phyloP scores from a whole-genome alignment of 805 yeast genomes.

The Yarrowia osloensis region DNA sequence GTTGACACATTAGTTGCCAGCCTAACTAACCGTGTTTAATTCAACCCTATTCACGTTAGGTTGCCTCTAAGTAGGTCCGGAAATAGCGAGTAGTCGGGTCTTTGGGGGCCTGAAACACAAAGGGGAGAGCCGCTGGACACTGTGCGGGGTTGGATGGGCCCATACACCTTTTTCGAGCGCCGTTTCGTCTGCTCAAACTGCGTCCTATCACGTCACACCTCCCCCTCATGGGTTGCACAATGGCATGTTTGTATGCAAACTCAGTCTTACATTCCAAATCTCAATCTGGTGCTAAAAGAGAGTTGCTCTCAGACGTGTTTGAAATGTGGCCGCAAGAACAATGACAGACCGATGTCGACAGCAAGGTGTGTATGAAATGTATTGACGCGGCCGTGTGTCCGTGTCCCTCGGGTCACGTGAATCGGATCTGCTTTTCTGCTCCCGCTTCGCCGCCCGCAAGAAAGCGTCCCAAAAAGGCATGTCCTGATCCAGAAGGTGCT shows the following conservation, averaged over 20 bases:
- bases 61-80: neutral
- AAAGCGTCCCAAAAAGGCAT: neutral
- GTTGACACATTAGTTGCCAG: neutral
- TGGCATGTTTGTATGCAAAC: neutral
- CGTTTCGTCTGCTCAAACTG: too few species aligned
- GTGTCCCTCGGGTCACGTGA: neutral
- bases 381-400: too few species aligned
- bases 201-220: too few species aligned
- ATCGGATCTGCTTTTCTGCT: too few species aligned
- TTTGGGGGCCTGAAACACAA: neutral
- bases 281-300: neutral
- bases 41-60: neutral
- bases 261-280: neutral
- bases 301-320: neutral
- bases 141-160: too few species aligned
- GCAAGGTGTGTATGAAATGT: too few species aligned
- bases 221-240: neutral
- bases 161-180: too few species aligned
- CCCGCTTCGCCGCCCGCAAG: too few species aligned
- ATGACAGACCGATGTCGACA: too few species aligned
- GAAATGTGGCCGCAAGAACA: neutral
- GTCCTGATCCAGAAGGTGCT: neutral
- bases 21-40: constrained; percentile 1
- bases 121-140: too few species aligned
- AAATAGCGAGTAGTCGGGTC: neutral